Conservation (phyloP, 208 protist species). For the Balamuthia mandrillaris region DNA sequence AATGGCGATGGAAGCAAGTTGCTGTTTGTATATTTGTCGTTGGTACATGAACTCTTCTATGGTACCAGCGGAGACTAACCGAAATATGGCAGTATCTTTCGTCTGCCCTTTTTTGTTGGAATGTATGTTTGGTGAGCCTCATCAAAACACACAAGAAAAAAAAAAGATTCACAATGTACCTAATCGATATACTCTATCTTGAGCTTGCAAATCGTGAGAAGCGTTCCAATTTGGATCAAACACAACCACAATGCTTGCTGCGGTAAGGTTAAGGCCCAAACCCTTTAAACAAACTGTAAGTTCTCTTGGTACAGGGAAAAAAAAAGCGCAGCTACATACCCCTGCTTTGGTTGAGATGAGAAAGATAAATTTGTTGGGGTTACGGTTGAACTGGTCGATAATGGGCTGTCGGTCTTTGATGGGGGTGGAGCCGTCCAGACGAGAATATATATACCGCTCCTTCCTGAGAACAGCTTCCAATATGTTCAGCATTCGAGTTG, state of each 20-base stretch:
- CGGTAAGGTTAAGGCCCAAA: slow-evolving; percentile 32
- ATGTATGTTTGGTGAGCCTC: no score
- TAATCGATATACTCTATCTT: slow-evolving; percentile 81
- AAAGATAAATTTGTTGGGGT: slow-evolving; percentile 66
- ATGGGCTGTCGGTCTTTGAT: slow-evolving; percentile 30
- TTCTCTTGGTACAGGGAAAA: not conserved
- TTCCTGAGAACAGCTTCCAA: not conserved
- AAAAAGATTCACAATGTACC: not conserved
- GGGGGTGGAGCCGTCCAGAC: slow-evolving; percentile 51
- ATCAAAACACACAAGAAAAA: no score
- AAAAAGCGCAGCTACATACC: slow-evolving; percentile 87
- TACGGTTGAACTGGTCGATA: slow-evolving; percentile 73
- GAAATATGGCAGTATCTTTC: slow-evolving; percentile 83
- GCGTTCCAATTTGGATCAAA: slow-evolving; percentile 79
- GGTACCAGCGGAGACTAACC: slow-evolving; percentile 83
- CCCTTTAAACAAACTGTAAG: not conserved
- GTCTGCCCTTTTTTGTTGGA: slow-evolving; percentile 88
- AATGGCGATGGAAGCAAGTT: slow-evolving; percentile 38
- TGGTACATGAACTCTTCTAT: slow-evolving; percentile 84
- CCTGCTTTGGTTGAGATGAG: slow-evolving; percentile 87
- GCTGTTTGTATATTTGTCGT: slow-evolving; percentile 67
- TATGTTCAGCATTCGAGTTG: slow-evolving; percentile 42
- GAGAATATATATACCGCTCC: slow-evolving; percentile 35
- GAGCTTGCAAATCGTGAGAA: slow-evolving; percentile 70
- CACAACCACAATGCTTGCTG: slow-evolving; percentile 88